These are phyloP conservation scores for Ogataea saltuana DNA, from an alignment of 805 yeast genomes.

Conservation along the genomic window DNA sequence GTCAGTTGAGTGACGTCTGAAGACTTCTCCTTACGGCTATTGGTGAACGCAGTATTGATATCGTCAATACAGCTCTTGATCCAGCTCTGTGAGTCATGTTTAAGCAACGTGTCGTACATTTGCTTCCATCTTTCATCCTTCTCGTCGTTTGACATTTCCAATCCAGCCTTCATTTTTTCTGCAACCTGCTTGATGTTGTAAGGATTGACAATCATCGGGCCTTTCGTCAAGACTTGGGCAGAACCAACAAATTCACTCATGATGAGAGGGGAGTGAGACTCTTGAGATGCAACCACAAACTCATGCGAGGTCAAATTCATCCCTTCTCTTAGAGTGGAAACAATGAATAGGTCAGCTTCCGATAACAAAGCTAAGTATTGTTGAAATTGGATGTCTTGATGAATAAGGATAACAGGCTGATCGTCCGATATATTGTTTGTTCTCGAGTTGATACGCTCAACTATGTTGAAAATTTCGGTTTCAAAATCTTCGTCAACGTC, in stretches of 20 bases:
- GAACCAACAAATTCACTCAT: conserved; percentile 95
- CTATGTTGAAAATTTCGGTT: conserved; percentile 70
- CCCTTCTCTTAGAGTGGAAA: conserved; percentile 92
- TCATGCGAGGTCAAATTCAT: conserved; percentile 97
- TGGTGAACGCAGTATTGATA: conserved; percentile 53
- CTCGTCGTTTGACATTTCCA: conserved; percentile 64
- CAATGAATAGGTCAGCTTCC: conserved; percentile 87
- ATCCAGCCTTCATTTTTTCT: conserved; percentile 58
- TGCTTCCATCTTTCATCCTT: conserved; percentile 60
- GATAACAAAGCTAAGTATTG: conserved; percentile 84
- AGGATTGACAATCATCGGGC: conserved; percentile 82
- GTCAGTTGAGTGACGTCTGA: conserved; percentile 28
- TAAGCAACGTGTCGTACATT: conserved; percentile 57
- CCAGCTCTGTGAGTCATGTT: conserved; percentile 79
- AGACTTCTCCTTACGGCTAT: conserved; percentile 31
- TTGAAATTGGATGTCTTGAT: conserved; percentile 84
- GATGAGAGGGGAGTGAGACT: conserved; percentile 76
- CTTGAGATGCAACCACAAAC: conserved; percentile 72
- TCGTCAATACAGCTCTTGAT: conserved; percentile 53
- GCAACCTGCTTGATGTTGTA: conserved; percentile 79
- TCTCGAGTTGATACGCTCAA: conserved; percentile 80
- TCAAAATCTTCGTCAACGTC: conserved; percentile 63
- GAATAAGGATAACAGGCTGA: conserved; percentile 84
- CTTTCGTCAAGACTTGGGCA: conserved; percentile 70
- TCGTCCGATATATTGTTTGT: conserved; percentile 68